Conservation (phyloP, 352 stramenopile genomes). For the Phytophthora fragariae region DNA sequence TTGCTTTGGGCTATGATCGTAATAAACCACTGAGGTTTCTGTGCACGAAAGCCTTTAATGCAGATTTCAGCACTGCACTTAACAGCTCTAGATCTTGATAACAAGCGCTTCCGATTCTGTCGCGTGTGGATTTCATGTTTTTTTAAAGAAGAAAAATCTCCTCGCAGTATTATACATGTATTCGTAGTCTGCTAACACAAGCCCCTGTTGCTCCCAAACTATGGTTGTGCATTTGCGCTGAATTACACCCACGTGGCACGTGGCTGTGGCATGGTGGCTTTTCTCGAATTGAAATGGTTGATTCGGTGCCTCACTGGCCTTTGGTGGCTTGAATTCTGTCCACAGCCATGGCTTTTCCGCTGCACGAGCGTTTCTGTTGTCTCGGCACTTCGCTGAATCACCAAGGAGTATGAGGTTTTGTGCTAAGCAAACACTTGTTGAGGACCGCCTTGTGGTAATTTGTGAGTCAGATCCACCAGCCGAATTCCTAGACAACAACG, state of each 20-base stretch:
- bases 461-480: not conserved
- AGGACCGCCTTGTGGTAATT: not conserved
- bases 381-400: not conserved
- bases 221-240: not conserved
- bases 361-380: not conserved
- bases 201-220: not conserved
- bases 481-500: not conserved
- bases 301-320: conserved; percentile 1
- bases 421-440: not conserved
- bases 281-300: not conserved
- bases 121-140: not conserved
- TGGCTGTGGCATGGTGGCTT: not conserved
- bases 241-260: not conserved
- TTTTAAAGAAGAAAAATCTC: not conserved
- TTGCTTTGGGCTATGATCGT: too few species aligned
- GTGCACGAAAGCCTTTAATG: too few species aligned
- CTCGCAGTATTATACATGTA: not conserved
- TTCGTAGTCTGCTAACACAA: too few species aligned
- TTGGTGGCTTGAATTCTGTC: not conserved
- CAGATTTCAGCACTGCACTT: too few species aligned
- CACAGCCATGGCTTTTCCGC: not conserved
- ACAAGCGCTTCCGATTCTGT: not conserved
- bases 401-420: not conserved
- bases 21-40: too few species aligned
- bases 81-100: not conserved